Evolutionary conservation across 208 protist genomes (phyloP), one percentile per base, ranked within the genome.

Genomic region (Lotmaria passim): DNA sequence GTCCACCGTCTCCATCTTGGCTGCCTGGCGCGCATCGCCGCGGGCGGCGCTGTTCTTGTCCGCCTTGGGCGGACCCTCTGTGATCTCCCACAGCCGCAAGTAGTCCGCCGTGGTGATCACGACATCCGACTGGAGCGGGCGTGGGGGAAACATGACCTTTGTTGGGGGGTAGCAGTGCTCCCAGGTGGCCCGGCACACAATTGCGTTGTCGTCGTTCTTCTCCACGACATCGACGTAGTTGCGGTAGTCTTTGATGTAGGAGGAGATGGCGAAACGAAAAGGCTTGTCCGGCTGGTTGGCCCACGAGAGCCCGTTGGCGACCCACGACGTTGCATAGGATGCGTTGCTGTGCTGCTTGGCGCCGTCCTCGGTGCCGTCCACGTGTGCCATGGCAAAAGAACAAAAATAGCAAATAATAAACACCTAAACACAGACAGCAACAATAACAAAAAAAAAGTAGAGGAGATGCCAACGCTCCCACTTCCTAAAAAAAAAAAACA

Each of bases 91-190:
- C n/a, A 99, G 48, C 3, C 99, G 88, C 56, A 99, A 75, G 78
- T 99, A 99, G 75, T 99, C 99, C 7, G 98, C 98, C 0, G 97
- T 98, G 17, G 98, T 99, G 47, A 98, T 98, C 17, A 99, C 74
- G 19, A 99, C 79, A 76, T 99, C 98, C 19, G 71, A 59, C 10
- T 75, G 75, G 55, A 87, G 81, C 19, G 69, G 81, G 19, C 94
- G 85, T 11, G 98, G 98, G 2, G 94, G 81, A 83, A 97, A 99
- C 93, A 98, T 96, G 34, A 98, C 95, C 62, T 98, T 98, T n/a
- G 97, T 98, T 0, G 93, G 81, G n/a, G 93, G 98, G 69, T 99
- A 99, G 41, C 95, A 98, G 76, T 99, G 98, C 55, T 99, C 96
- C 84, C 98, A 99, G 30, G 76, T 75, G 11, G 82, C 79, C n/a